Base-by-base conservation (phyloP, 2,329 filamentous ascomycete species). In the Calonectria fujianensis region DNA sequence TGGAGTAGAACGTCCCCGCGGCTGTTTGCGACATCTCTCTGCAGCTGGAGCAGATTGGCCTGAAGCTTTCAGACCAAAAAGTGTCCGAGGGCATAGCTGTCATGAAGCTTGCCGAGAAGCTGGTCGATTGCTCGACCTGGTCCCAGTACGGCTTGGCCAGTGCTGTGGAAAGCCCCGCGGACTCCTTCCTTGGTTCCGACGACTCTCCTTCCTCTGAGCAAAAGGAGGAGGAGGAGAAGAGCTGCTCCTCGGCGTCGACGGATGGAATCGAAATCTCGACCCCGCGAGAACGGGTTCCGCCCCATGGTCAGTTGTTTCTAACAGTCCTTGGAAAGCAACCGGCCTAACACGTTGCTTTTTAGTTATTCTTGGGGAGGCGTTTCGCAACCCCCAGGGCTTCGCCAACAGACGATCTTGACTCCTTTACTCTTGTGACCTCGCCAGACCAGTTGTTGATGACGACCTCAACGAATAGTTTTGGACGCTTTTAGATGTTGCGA, bases 1-100 rank as follows among this genome's bases (percentile, higher is more conserved):
- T 69, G 39, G 39, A 69, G 52, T 69, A 69, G 52, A 20, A 48
- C 29, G 52, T 69, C 20, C 67, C 67, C 24, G 31, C 41, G 20
- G 41, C 31, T 6, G 39, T 69, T 16, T 61, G 39, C n/a, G 18
- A 13, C 7, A 69, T 61, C 4, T 29, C 67, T 31, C 5, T 11
- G 3, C 29, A 50, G 20, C 39, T 69, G 13, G 45, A 45, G 52
- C 20, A 51, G 29, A 50, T 61, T n/a, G 67, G 52, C 39, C 37
- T 54, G 14, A 10, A 29, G 14, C 64, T 67, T 11, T 11, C 13
- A 10, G 48, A 54, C 16, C 39, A n/a, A 11, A 5, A 20, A 1
- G n/a, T 54, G 5, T 11, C 48, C 1, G 50, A 57, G 31, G 64
- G 64, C 4, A 5, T 13, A 1, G 24, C 13, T 11, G 16, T 67